These are phyloP conservation scores for Allantophomopsis lycopodina DNA, from an alignment of 2,329 filamentous ascomycete species.

Conservation along the genomic window DNA sequence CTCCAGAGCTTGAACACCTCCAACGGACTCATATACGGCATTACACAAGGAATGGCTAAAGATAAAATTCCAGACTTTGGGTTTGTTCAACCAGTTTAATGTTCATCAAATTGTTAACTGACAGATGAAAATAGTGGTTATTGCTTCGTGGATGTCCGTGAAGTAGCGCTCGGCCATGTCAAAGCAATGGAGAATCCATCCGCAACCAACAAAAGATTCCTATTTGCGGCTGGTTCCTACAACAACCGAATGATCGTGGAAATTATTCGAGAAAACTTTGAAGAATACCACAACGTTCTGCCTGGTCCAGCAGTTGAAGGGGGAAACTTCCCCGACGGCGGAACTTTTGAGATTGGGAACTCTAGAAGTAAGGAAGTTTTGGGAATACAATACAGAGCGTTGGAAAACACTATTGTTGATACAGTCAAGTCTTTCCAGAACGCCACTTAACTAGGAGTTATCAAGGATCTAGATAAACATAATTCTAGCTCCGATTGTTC, in stretches of 20 bases:
- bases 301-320: slow-evolving; percentile 23
- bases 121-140: slow-evolving; percentile 16
- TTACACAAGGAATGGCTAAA: slow-evolving; percentile 42
- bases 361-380: slow-evolving; percentile 36
- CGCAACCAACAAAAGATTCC: slow-evolving; percentile 46
- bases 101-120: neutral
- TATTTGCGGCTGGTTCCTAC: slow-evolving; percentile 43
- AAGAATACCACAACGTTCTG: slow-evolving; percentile 30
- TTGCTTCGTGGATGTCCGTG: slow-evolving; percentile 43
- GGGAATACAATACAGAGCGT: slow-evolving; percentile 37
- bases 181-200: slow-evolving; percentile 37
- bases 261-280: slow-evolving; percentile 36
- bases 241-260: slow-evolving; percentile 42
- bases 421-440: slow-evolving; percentile 26
- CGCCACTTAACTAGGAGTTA: too few species aligned
- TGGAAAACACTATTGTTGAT: slow-evolving; percentile 42
- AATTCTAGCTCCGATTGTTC: too few species aligned
- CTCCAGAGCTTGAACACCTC: slow-evolving; percentile 57
- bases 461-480: too few species aligned
- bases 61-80: slow-evolving; percentile 38
- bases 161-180: slow-evolving; percentile 51
- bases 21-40: slow-evolving; percentile 48
- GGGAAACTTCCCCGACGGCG: slow-evolving; percentile 18
- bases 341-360: slow-evolving; percentile 40
- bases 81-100: slow-evolving; percentile 13